phyloP scores from a whole-genome alignment of 768 basidiomycete species.

The Lentinus brumalis region DNA sequence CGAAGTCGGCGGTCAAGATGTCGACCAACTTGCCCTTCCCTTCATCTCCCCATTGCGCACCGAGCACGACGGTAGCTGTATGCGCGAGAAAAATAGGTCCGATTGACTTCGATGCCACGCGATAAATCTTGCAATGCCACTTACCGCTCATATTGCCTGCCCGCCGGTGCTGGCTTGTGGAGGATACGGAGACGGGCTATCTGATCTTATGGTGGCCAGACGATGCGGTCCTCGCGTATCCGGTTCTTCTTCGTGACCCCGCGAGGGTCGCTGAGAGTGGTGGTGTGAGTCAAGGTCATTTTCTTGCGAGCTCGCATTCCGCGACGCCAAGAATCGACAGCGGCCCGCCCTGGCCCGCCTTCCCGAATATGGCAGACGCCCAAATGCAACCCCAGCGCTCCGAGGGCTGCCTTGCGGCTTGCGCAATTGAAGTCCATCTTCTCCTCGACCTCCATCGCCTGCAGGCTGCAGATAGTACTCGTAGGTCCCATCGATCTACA shows the following conservation, averaged over 20 bases:
- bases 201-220: constrained; percentile 4
- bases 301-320: constrained; percentile 4
- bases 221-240: not conserved
- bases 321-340: too few species aligned
- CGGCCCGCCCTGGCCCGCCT: too few species aligned
- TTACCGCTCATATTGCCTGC: constrained; percentile 8
- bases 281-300: constrained; percentile 15
- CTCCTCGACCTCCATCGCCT: too few species aligned
- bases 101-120: not conserved
- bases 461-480: too few species aligned
- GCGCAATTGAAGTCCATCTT: too few species aligned
- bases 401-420: too few species aligned
- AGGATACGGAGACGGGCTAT: not conserved
- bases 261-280: constrained; percentile 1
- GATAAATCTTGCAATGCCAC: not conserved
- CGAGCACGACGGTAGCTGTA: constrained; percentile 74
- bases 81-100: not conserved
- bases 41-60: constrained; percentile 92
- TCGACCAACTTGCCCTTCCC: constrained; percentile 97
- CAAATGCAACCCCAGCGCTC: too few species aligned
- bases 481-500: too few species aligned
- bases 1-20: constrained; percentile 85
- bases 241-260: not conserved
- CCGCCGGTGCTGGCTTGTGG: not conserved
- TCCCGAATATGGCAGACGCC: too few species aligned